Conservation (phyloP, 495 filamentous ascomycete species). For the Chaetomidium leptoderma region DNA sequence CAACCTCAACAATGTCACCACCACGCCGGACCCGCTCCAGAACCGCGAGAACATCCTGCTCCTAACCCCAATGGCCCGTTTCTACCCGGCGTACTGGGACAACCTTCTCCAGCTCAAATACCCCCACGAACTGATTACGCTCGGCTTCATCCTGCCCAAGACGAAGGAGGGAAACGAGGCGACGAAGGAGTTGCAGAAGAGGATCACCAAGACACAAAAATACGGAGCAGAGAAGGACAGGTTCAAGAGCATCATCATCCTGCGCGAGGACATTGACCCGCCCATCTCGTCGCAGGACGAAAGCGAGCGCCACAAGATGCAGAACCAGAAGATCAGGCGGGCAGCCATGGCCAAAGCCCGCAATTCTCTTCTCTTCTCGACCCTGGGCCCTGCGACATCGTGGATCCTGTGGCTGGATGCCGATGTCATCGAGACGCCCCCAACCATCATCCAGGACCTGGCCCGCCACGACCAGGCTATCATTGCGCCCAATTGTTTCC, state of each 20-base stretch:
- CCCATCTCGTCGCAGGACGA: constrained; percentile 77
- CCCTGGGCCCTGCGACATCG: constrained; percentile 82
- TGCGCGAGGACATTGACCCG: constrained; percentile 91
- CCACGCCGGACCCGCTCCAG: constrained; percentile 62
- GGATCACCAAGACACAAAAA: constrained; percentile 76
- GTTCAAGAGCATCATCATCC: constrained; percentile 87
- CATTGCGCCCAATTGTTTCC: constrained; percentile 93
- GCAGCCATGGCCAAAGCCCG: constrained; percentile 89
- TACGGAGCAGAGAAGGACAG: constrained; percentile 69
- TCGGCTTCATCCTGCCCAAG: constrained; percentile 96
- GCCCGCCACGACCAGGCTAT: constrained; percentile 80
- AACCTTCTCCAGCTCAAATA: constrained; percentile 82
- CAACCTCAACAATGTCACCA: constrained; percentile 88
- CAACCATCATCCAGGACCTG: constrained; percentile 85
- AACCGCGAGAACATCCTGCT: constrained; percentile 86
- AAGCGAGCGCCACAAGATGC: constrained; percentile 80
- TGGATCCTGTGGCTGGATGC: constrained; percentile 97
- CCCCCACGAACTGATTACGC: constrained; percentile 86
- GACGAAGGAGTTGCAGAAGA: constrained; percentile 72
- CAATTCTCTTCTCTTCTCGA: constrained; percentile 95
- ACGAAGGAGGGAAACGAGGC: constrained; percentile 83
- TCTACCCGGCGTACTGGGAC: constrained; percentile 93
- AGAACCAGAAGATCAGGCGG: constrained; percentile 79
- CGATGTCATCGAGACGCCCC: constrained; percentile 86
- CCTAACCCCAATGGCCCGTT: constrained; percentile 85